A percentile compares a stretch with the other conserved stretches of the same genome.
These are phyloP conservation scores for Coprinopsis strossmayeri DNA, from an alignment of 768 basidiomycete species.

Conservation along the genomic window DNA sequence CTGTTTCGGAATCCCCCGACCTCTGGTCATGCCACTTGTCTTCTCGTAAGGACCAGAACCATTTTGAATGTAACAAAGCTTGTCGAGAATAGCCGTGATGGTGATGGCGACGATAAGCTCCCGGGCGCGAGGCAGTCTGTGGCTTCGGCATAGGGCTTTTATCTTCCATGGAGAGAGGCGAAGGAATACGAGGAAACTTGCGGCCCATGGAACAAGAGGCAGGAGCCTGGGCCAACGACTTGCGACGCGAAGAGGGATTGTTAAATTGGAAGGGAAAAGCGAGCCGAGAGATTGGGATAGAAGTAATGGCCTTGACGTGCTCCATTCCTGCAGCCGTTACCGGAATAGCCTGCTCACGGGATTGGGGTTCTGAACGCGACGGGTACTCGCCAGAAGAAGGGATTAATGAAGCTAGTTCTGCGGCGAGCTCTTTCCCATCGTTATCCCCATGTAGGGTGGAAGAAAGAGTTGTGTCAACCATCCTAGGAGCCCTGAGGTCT, in stretches of 20 bases:
- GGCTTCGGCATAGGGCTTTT: neutral
- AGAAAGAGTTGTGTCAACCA: neutral
- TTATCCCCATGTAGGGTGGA: neutral
- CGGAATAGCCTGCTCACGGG: neutral
- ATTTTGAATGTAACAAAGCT: conserved; percentile 53
- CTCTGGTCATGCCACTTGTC: conserved; percentile 42
- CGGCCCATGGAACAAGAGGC: neutral
- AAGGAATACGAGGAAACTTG: neutral
- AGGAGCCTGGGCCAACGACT: neutral
- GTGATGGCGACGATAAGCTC: conserved; percentile 3
- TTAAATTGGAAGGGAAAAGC: neutral
- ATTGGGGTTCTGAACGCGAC: neutral
- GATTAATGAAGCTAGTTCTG: neutral
- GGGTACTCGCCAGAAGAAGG: neutral
- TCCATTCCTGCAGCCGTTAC: neutral
- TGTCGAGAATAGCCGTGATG: conserved; percentile 62
- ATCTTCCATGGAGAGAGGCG: neutral
- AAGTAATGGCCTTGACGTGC: neutral
- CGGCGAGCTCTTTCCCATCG: neutral
- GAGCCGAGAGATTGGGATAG: conserved; percentile 3
- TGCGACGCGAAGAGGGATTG: neutral
- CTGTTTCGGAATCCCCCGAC: conserved; percentile 10
- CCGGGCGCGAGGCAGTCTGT: neutral
- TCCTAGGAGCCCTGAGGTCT: neutral
- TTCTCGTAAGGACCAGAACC: conserved; percentile 53